Conservation (phyloP, 495 filamentous ascomycete species). For the Ascodesmis nigricans region DNA sequence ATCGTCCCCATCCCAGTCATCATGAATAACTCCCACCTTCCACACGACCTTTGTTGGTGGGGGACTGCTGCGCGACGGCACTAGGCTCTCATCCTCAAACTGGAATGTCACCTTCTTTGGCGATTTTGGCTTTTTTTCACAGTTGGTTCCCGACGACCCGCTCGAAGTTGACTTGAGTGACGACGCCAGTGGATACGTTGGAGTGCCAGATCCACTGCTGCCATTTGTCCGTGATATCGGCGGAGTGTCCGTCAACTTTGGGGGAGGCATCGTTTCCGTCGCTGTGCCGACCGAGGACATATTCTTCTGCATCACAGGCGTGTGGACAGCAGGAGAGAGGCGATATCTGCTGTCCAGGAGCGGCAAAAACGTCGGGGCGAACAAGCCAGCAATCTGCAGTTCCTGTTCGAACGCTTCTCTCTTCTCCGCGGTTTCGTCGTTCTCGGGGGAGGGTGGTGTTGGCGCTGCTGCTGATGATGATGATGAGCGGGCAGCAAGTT, state of each 20-base stretch:
- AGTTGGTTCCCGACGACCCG: conserved; percentile 14
- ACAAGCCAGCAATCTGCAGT: conserved; percentile 18
- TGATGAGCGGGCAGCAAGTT: no score
- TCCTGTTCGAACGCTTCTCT: conserved; percentile 22
- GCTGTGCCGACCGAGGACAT: neutral
- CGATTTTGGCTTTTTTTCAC: conserved; percentile 16
- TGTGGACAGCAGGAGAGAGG: no score
- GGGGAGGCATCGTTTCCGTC: neutral
- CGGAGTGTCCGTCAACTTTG: neutral
- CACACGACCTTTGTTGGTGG: conserved; percentile 16
- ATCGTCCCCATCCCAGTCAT: conserved; percentile 4
- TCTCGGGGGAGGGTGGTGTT: conserved; percentile 16
- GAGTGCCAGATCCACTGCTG: conserved; percentile 8
- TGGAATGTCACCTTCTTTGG: conserved; percentile 21
- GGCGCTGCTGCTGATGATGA: conserved; percentile 4
- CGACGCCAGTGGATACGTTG: conserved; percentile 17
- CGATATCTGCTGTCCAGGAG: conserved; percentile 15
- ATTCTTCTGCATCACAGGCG: neutral
- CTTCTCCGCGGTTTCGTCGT: neutral
- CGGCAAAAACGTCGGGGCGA: conserved; percentile 19
- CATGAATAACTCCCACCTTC: conserved; percentile 5
- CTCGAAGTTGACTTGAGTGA: conserved; percentile 19
- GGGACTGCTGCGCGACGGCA: conserved; percentile 21
- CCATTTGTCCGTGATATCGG: neutral
- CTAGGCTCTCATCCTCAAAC: conserved; percentile 19